Evolutionary conservation across 1,284 basidiomycete species (phyloP), one percentile per base, ranked within the genome.

Genomic region (Puccinia horiana): DNA sequence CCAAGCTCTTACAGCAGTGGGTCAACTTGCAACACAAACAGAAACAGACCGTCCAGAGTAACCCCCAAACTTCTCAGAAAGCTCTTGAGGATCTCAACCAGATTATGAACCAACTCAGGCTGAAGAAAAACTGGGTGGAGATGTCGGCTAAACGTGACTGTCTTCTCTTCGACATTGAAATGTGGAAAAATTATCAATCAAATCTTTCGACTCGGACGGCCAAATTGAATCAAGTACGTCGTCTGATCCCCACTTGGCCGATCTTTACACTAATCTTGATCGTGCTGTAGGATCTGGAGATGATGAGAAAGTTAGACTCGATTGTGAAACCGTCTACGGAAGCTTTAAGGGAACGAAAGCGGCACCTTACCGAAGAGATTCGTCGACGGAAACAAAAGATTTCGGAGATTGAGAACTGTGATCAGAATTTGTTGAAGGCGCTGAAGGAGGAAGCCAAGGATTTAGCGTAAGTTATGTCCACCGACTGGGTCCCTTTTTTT

Each of bases 371-470:
- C 11, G 79, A 81, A 65, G 52, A 73, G 44, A 81, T 81, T 63
- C 69, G 70, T 29, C 49, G 35, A 26, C 79, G 79, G 9, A 72
- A 63, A 52, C 69, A 70, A 26, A 81, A 81, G 70, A 73, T 47
- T 47, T 26, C 52, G 26, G 79, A 81, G 44, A 81, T 81, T 65
- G 79, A 73, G 49, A 74, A 40, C 23, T 81, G 79, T 47, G 79
- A 81, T 52, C 67, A 81, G 63, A 67, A 73, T n/a, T 18, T 65
- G n/a, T 63, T 81, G 47, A 63, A 75, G 26, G 79, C 70, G 11
- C 52, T 81, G 44, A 81, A 81, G 23, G 79, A 42, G 37, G 79
- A 81, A 65, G 70, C 70, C n/a, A 81, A 81, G 61, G 79, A 81
- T 74, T 44, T 81, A 35, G 52, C 54, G 79, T 74, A 16, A 74